A percentile compares a stretch with the other conserved stretches of the same genome.
These are phyloP conservation scores for Ceriops zippeliana DNA, from an alignment of 345 rosid genomes.

Conservation along the genomic window DNA sequence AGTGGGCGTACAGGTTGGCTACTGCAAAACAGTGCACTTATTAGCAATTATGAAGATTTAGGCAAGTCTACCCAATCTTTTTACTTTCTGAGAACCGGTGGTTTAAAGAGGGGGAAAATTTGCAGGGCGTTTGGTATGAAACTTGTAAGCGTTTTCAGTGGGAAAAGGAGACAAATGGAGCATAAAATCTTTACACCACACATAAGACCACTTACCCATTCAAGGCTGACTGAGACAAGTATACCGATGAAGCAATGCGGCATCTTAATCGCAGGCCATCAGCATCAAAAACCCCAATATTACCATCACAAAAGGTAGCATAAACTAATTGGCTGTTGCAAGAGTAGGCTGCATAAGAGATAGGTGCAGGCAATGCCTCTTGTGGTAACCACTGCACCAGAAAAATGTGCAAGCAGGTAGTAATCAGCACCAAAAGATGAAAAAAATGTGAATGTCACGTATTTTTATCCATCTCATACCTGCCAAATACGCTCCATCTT, in stretches of 20 bases:
- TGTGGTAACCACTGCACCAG: slow-evolving; percentile 75
- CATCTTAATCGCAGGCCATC: slow-evolving; percentile 67
- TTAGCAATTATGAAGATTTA: background rate
- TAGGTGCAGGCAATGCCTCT: slow-evolving; percentile 60
- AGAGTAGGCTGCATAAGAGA: slow-evolving; percentile 68
- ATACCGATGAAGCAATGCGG: slow-evolving; percentile 61
- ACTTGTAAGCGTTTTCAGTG: background rate
- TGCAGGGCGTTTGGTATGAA: background rate
- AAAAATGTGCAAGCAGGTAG: slow-evolving; percentile 2
- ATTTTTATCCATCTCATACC: slow-evolving; percentile 32
- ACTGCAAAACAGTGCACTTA: slow-evolving; percentile 30
- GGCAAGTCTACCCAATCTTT: background rate
- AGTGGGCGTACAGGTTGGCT: slow-evolving; percentile 59
- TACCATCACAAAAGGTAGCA: slow-evolving; percentile 67
- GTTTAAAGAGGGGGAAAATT: background rate
- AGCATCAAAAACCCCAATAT: slow-evolving; percentile 71
- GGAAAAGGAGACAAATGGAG: background rate
- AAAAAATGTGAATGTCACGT: background rate
- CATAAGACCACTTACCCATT: background rate
- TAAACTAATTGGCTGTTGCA: slow-evolving; percentile 80
- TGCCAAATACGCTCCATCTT: slow-evolving; percentile 75
- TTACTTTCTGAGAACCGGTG: background rate
- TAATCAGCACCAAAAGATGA: background rate
- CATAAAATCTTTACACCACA: background rate
- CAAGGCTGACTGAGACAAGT: slow-evolving; percentile 43